Base-by-base conservation (phyloP, 2,329 filamentous ascomycete species). In the Teratosphaeria gauchensis region DNA sequence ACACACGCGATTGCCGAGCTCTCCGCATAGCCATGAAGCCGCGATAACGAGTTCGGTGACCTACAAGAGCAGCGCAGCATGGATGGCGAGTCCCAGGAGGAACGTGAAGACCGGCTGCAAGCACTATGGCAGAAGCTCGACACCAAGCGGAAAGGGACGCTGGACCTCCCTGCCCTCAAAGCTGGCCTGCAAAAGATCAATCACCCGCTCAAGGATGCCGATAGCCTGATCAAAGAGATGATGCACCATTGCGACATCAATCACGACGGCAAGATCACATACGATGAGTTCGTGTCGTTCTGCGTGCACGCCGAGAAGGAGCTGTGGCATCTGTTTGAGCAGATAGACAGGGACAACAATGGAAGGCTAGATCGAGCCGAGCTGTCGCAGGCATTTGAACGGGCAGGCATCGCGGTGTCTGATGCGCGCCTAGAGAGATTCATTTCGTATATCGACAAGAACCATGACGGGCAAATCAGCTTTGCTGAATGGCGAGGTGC, bases 401-500 rank as follows among this genome's bases (percentile, higher is more conserved):
- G 80, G 56, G 88, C 90, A 46, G 92, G 92, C 35, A 80, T 99
- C 55, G 82, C 84, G 8, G 87, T 97, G 12, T 88, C 91, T 24
- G 85, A 80, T 65, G 83, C 85, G 57, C 88, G 90, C 69, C 77
- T 99, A 53, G 83, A 90, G 63, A 83, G 85, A 62, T 97, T 99
- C 77, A 96, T 99, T 71, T 77, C 83, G 63, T 88, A 96, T 71
- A 88, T 99, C 67, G 94, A 99, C 73, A 82, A 84, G 70, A 92
- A 99, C 76, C 83, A 87, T 66, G 92, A 99, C 72, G 91, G 91
- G 2, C 78, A 80, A 63, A 95, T 97, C 66, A 91, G 82, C 62
- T 97, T 95, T 75, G 86, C 90, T 65, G 94, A 99, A 81, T 97
- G 94, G 94, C 87, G 70, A 61, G 92, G 92, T 96, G 84, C 75